A percentile compares a stretch with the other conserved stretches of the same genome.
Conservation (phyloP, 352 stramenopile species). For the Globisporangium heterothallicum region DNA sequence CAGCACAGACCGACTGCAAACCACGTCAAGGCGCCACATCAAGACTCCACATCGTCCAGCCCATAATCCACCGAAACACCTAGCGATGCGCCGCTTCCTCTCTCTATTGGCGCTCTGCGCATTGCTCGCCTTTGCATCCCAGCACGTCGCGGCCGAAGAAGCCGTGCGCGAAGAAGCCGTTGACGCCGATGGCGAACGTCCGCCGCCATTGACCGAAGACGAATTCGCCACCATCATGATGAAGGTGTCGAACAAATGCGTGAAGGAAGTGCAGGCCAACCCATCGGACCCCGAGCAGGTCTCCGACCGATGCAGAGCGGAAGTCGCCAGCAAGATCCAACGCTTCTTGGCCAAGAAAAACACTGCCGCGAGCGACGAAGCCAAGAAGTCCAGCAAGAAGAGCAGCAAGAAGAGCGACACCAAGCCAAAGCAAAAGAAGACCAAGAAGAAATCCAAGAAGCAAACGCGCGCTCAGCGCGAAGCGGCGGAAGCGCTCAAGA, state of each 20-base stretch:
- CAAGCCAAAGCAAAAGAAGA: slow-evolving; percentile 41
- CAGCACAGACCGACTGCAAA: too few species aligned
- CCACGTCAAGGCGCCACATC: too few species aligned
- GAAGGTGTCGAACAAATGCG: slow-evolving; percentile 71
- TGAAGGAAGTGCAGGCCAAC: slow-evolving; percentile 69
- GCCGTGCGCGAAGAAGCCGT: slow-evolving; percentile 43
- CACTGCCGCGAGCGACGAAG: slow-evolving; percentile 22
- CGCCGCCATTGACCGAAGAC: slow-evolving; percentile 46
- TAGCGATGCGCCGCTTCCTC: slow-evolving; percentile 39
- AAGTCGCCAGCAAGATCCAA: slow-evolving; percentile 54
- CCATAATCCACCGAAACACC: not conserved
- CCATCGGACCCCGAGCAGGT: slow-evolving; percentile 50
- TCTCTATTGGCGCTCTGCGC: slow-evolving; percentile 44
- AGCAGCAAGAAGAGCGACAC: slow-evolving; percentile 17
- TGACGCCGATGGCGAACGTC: slow-evolving; percentile 21
- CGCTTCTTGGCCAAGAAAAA: slow-evolving; percentile 49
- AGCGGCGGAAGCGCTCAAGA: slow-evolving; percentile 50
- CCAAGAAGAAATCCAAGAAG: slow-evolving; percentile 68
- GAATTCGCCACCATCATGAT: slow-evolving; percentile 63
- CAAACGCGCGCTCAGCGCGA: slow-evolving; percentile 44
- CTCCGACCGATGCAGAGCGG: slow-evolving; percentile 55
- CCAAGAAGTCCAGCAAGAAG: slow-evolving; percentile 17
- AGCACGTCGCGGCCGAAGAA: slow-evolving; percentile 19
- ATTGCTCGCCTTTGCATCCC: slow-evolving; percentile 23
- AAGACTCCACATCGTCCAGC: not conserved